Evolutionary conservation across 176 grass and related monocot genomes (phyloP), one percentile per base, ranked within the genome.

Genomic region (Oryza punctata): DNA sequence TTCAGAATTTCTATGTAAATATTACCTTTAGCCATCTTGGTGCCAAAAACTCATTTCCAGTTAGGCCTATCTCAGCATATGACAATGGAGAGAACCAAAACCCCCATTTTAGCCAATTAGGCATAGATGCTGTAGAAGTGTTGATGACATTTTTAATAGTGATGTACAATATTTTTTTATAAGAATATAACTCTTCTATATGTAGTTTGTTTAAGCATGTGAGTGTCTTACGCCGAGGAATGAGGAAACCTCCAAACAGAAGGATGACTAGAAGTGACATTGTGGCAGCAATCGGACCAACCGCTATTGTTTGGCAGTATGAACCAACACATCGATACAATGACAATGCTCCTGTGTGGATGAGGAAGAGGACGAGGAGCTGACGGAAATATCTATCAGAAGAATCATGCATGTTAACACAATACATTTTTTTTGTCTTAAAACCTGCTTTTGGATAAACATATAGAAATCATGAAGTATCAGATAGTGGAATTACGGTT

Each of bases 1-100:
- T 60, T 60, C 54, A 60, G 16, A 59, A 60, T 60, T 23, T 3
- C 15, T 73, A 68, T 83, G 38, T 26, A 64, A 69, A 60, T 52
- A 29, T 44, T 78, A 97, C 95, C 88, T 94, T 87, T 64, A 92
- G 82, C 92, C 95, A 97, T 94, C 95, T 91, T 66, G 86, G 67
- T 77, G 95, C 84, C 60, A 82, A 78, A 81, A 97, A 97, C 87
- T 97, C 95, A 83, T 97, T 97, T 75, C 89, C 75, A 68, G 92
- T 78, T 73, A 97, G 80, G 68, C 83, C 86, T 84, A 97, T 91
- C 78, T 97, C 95, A 73, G 86, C 79, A 25, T 94, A 94, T 12
- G 95, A 85, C 46, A 94, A 76, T 78, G 92, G 95, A 67, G 94
- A 94, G 64, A 94, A 25, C 95, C 95, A 94, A 87, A 94, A 97